Evolutionary conservation across 176 grass and related monocot genomes (phyloP).

Genomic region (Tuctoria greenei): DNA sequence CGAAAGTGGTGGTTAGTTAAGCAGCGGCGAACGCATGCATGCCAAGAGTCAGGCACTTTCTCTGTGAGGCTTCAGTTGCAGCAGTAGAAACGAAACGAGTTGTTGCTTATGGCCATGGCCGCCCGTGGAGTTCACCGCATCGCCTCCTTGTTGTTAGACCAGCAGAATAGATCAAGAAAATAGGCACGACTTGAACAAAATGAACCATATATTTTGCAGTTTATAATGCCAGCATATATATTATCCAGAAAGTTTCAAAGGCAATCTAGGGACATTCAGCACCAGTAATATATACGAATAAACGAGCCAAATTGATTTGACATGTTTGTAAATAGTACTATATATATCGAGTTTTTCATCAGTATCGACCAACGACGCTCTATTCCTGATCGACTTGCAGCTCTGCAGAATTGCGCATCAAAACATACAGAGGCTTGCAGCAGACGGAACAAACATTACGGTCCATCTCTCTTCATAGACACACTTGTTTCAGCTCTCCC

Average conservation of each 20-base stretch:
- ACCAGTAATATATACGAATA: constrained; percentile 9
- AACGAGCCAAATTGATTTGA: constrained; percentile 18
- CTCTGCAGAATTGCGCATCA: constrained; percentile 38
- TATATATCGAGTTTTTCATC: constrained; percentile 40
- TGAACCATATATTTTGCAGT: too few relatives aligned
- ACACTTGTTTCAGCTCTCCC: not conserved
- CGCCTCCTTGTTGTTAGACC: too few relatives aligned
- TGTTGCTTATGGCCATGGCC: not conserved
- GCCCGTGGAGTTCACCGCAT: too few relatives aligned
- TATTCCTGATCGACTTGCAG: not conserved
- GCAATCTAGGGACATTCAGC: not conserved
- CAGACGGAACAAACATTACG: constrained; percentile 26
- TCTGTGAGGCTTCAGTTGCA: too few relatives aligned
- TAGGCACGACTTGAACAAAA: too few relatives aligned
- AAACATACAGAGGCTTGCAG: constrained; percentile 36
- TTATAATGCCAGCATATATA: too few relatives aligned
- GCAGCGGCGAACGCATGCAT: not conserved
- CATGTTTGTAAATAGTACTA: constrained; percentile 16
- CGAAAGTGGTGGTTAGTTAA: constrained; percentile 1
- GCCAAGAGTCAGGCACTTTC: not conserved
- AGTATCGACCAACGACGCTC: constrained; percentile 8
- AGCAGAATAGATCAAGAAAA: too few relatives aligned
- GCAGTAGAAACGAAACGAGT: not conserved
- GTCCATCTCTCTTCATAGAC: not conserved
- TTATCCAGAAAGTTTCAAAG: not conserved